Conservation (phyloP, 176 grass and related monocot species). For the Tillandsia leiboldiana region DNA sequence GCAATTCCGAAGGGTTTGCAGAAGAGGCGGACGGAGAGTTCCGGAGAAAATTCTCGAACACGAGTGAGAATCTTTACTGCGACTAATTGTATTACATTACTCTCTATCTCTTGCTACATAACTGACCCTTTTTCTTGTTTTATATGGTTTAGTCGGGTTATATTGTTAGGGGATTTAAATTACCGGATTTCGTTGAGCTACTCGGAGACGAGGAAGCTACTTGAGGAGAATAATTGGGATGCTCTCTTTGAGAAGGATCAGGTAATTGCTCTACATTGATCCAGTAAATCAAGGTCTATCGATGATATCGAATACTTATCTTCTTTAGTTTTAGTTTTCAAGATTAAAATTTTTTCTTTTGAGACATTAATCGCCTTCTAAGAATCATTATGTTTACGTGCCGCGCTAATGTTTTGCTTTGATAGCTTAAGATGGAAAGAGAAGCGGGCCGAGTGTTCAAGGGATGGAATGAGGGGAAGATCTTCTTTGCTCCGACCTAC, state of each 20-base stretch:
- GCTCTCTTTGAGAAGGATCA: conserved; percentile 86
- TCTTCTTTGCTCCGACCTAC: conserved; percentile 80
- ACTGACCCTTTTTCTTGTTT: not conserved
- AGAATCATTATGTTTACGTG: too few species aligned
- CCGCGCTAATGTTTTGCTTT: not conserved
- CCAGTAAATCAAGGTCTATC: too few species aligned
- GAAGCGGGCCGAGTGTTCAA: conserved; percentile 55
- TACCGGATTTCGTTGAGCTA: conserved; percentile 78
- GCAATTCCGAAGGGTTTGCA: conserved; percentile 52
- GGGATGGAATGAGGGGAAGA: conserved; percentile 82
- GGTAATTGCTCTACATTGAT: conserved; percentile 8
- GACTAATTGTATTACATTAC: not conserved
- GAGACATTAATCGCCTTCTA: too few species aligned
- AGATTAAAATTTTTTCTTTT: too few species aligned
- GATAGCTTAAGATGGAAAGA: conserved; percentile 68
- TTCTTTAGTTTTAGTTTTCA: too few species aligned
- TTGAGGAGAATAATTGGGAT: conserved; percentile 58
- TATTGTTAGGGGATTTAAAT: conserved; percentile 83
- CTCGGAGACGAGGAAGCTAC: conserved; percentile 50
- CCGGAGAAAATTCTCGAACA: conserved; percentile 77
- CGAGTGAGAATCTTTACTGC: conserved; percentile 38
- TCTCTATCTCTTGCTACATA: not conserved
- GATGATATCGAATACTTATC: too few species aligned
- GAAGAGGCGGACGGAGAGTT: conserved; percentile 35
- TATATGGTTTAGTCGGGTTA: conserved; percentile 39